Evolutionary conservation across 176 grass and related monocot genomes (phyloP).

Genomic region (Musa acuminata): DNA sequence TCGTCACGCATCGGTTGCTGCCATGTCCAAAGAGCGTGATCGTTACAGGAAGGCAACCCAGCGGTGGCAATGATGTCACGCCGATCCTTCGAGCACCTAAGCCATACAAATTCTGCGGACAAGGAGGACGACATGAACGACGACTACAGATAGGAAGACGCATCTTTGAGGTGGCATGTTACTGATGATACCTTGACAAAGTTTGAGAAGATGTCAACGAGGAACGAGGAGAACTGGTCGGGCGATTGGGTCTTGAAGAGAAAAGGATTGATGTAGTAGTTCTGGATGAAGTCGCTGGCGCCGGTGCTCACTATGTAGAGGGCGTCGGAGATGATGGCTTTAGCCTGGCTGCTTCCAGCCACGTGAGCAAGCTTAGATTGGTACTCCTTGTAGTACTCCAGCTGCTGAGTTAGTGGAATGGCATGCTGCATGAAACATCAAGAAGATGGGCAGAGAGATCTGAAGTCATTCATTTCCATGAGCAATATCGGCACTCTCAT

Average conservation of each 20-base stretch:
- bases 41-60: constrained; percentile 62
- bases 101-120: constrained; percentile 44
- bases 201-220: constrained; percentile 33
- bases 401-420: constrained; percentile 56
- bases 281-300: constrained; percentile 65
- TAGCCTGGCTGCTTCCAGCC: constrained; percentile 28
- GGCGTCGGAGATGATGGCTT: constrained; percentile 43
- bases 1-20: constrained; percentile 29
- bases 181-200: constrained; percentile 29
- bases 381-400: constrained; percentile 69
- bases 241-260: constrained; percentile 37
- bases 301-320: constrained; percentile 67
- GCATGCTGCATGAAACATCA: constrained; percentile 36
- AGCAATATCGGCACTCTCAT: too few relatives aligned
- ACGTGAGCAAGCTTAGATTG: constrained; percentile 41
- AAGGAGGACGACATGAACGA: neutral
- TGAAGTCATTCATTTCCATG: too few relatives aligned
- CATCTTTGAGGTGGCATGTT: too few relatives aligned
- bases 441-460: too few relatives aligned
- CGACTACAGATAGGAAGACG: neutral
- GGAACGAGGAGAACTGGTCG: constrained; percentile 44
- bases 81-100: constrained; percentile 64
- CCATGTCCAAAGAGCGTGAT: constrained; percentile 52
- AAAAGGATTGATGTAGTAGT: constrained; percentile 79
- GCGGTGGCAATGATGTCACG: constrained; percentile 52